Base-by-base conservation (phyloP, 2,329 filamentous ascomycete genomes). In the Penicillium capsulatum region DNA sequence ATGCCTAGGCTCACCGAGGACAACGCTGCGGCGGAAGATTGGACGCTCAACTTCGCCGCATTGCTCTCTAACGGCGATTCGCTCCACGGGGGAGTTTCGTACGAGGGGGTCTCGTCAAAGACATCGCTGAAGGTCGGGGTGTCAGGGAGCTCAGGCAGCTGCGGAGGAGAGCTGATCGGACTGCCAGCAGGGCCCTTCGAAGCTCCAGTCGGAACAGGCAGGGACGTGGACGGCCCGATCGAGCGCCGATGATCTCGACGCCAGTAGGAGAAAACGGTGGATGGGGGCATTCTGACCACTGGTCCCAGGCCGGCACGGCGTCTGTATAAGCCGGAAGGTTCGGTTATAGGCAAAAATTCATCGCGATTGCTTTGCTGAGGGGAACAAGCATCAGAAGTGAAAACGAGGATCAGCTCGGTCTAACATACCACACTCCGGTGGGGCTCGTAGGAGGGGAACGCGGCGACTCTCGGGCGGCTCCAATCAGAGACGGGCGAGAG, bases 241-340 rank as follows among this genome's bases (percentile, higher is more conserved):
- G 57, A 59, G 37, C 62, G 62, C 47, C 63, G 62, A 41, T 64
- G 61, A 34, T 65, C 62, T 45, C 62, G 62, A 38, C 63, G 63
- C 63, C 60, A 65, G 44, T 66, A 66, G 17, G 63, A 64, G 44
- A 66, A 66, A 32, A 66, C 63, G 14, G 62, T 59, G 28, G 63
- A 65, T 3, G 63, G 57, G 5, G 61, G 52, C 63, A 66, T 66
- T 45, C 17, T 54, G 33, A 36, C 32, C 38, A 24, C 19, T 37
- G 34, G 32, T 43, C 26, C 34, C 36, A 42, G 31, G 34, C 46
- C 50, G 47, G 34, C 32, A 37, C 44, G 24, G 46, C 44, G 50
- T 48, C 35, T 42, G 16, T 33, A 38, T 38, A 22, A 44, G 42
- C 31, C 34, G 31, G 20, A 16, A 22, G 22, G 17, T 16, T 47